Evolutionary conservation across 345 rosid species (phyloP).

Genomic region (Passiflora organensis): DNA sequence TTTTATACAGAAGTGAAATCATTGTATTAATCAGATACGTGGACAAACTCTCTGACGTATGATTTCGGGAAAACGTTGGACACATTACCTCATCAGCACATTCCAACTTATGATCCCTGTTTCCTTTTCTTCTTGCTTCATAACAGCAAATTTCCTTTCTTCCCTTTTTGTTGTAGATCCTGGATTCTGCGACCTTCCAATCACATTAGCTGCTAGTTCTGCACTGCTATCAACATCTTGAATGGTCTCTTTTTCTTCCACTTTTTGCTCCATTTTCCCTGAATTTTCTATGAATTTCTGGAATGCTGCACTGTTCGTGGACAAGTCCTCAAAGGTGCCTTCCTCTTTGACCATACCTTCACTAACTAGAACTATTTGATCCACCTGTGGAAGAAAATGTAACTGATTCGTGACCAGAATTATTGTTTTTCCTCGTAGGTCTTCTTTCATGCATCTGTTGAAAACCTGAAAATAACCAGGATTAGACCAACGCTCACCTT

Average conservation of each 20-base stretch:
- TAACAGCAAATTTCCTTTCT: conserved; percentile 74
- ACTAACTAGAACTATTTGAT: conserved; percentile 76
- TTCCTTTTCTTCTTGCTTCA: conserved; percentile 95
- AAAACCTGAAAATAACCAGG: conserved; percentile 55
- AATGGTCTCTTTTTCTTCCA: conserved; percentile 57
- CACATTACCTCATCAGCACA: conserved; percentile 78
- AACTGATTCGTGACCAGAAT: conserved; percentile 99
- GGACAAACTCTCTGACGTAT: no score
- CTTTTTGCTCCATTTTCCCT: conserved; percentile 67
- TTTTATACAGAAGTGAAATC: no score
- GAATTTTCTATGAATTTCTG: conserved; percentile 98
- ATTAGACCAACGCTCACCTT: no score
- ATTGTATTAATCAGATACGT: no score
- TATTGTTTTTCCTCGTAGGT: conserved; percentile 71
- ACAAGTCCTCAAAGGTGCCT: conserved; percentile 93
- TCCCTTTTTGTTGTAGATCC: conserved; percentile 38
- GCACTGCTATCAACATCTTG: conserved; percentile 34
- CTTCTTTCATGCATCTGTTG: conserved; percentile 82
- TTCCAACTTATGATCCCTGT: conserved; percentile 84
- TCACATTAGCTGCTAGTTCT: conserved; percentile 46
- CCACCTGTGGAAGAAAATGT: conserved; percentile 96
- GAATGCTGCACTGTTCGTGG: conserved; percentile 56
- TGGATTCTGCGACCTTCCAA: conserved; percentile 37
- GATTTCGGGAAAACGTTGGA: no score
- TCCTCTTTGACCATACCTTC: conserved; percentile 90